These are phyloP conservation scores for Annulohypoxylon bovei DNA, from an alignment of 495 filamentous ascomycete species.

Conservation along the genomic window DNA sequence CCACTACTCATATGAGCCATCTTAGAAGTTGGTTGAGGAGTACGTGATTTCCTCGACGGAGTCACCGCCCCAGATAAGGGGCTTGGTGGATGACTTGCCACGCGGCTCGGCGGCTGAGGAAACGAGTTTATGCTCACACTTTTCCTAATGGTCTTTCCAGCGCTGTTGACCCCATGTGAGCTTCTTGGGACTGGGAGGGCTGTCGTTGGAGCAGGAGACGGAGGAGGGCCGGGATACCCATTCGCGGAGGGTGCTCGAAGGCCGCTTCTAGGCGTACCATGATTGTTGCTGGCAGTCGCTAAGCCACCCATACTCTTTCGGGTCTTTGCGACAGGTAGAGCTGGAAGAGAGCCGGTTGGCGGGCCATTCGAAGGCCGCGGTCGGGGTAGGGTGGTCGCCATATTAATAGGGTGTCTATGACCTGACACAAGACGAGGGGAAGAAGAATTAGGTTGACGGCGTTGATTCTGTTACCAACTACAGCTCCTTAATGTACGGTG, in stretches of 20 bases:
- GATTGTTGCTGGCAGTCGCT: conserved; percentile 57
- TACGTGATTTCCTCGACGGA: conserved; percentile 52
- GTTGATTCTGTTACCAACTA: conserved; percentile 17
- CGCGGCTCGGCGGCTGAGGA: conserved; percentile 81
- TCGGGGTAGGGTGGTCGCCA: conserved; percentile 73
- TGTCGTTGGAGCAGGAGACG: conserved; percentile 59
- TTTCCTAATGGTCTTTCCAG: conserved; percentile 76
- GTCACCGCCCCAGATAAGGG: conserved; percentile 62
- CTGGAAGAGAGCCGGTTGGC: conserved; percentile 71
- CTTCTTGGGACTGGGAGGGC: conserved; percentile 63
- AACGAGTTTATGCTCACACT: conserved; percentile 92
- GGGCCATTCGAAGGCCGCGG: conserved; percentile 70
- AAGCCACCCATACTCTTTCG: conserved; percentile 67
- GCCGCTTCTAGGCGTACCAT: conserved; percentile 63
- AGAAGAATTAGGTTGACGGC: conserved; percentile 6
- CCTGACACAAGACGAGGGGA: conserved; percentile 14
- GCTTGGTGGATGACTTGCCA: conserved; percentile 66
- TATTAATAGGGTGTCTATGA: conserved; percentile 44
- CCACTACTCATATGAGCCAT: conserved; percentile 54
- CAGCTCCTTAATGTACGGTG: neutral
- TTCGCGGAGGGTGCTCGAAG: conserved; percentile 71
- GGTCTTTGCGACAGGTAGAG: conserved; percentile 75
- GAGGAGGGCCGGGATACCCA: conserved; percentile 48
- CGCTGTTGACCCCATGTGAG: conserved; percentile 59
- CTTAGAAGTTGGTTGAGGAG: conserved; percentile 54